phyloP scores from a whole-genome alignment of 2,329 filamentous ascomycete genomes.

The Malbranchea zuffiana region DNA sequence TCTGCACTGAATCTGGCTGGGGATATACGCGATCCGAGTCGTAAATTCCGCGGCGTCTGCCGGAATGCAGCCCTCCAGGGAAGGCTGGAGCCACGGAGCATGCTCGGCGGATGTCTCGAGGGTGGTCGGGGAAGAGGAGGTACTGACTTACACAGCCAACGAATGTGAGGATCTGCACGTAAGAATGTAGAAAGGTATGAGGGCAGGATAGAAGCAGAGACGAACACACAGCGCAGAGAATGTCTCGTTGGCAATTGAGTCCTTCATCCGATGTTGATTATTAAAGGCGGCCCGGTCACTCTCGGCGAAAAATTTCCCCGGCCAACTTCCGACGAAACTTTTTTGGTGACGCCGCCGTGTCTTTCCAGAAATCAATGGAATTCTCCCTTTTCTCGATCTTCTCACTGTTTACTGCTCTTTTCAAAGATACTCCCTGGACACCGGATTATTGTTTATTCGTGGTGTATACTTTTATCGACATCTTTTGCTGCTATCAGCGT shows the following conservation, averaged over 20 bases:
- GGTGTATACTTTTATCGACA: conserved; percentile 6
- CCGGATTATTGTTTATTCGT: no score
- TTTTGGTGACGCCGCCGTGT: conserved; percentile 26
- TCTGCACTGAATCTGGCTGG: conserved; percentile 24
- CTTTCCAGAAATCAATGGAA: conserved; percentile 6
- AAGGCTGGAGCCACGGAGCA: conserved; percentile 54
- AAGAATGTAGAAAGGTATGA: no score
- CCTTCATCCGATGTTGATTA: background rate
- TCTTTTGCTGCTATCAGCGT: conserved; percentile 9
- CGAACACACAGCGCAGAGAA: conserved; percentile 5
- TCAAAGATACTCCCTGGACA: conserved; percentile 15
- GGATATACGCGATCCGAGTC: conserved; percentile 25
- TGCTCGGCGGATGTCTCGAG: conserved; percentile 30
- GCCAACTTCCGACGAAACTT: conserved; percentile 22
- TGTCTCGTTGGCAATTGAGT: background rate
- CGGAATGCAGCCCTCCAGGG: conserved; percentile 54
- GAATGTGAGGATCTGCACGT: no score
- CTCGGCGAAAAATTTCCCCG: conserved; percentile 23
- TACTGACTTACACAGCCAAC: no score
- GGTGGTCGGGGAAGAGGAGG: background rate
- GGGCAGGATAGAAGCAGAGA: no score
- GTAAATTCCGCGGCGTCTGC: conserved; percentile 35
- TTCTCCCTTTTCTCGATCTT: conserved; percentile 10
- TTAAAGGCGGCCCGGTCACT: background rate
- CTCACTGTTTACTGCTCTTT: background rate